Percentiles rank a stretch among this genome's conserved stretches.
phyloP scores from a whole-genome alignment of 2,329 filamentous ascomycete genomes.

The Emydomyces testavorans region DNA sequence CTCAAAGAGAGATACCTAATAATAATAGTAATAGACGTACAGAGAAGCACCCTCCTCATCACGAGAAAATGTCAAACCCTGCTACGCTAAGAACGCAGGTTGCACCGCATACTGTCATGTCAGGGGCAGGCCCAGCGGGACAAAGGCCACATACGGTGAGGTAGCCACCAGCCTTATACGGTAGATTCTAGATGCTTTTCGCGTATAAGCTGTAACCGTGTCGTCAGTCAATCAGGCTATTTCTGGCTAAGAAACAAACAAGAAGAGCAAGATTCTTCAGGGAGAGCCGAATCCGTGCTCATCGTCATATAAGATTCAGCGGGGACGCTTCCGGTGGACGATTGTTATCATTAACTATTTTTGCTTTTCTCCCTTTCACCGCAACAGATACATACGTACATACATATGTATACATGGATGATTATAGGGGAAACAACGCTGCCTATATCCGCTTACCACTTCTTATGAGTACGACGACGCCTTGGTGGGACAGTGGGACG shows the following conservation, averaged over 20 bases:
- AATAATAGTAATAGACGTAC: too few species aligned
- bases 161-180: conserved; percentile 3
- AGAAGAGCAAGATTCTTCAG: background rate
- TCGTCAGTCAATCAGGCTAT: too few species aligned
- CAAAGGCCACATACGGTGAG: background rate
- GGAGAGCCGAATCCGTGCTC: background rate
- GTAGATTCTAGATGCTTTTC: background rate
- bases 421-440: background rate
- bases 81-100: background rate
- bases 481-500: conserved; percentile 7
- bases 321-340: background rate
- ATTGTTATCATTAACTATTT: background rate
- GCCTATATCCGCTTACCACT: conserved; percentile 7
- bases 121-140: background rate
- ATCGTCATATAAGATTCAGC: background rate
- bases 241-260: background rate
- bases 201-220: too few species aligned
- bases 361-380: background rate
- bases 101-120: conserved; percentile 10
- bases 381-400: background rate
- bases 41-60: too few species aligned
- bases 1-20: too few species aligned
- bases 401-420: background rate
- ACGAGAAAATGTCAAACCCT: background rate
- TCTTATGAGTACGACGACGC: conserved; percentile 8